These are phyloP conservation scores for Pseudonitzschia multistriata DNA, from an alignment of 108 stramenopile species.

Conservation along the genomic window DNA sequence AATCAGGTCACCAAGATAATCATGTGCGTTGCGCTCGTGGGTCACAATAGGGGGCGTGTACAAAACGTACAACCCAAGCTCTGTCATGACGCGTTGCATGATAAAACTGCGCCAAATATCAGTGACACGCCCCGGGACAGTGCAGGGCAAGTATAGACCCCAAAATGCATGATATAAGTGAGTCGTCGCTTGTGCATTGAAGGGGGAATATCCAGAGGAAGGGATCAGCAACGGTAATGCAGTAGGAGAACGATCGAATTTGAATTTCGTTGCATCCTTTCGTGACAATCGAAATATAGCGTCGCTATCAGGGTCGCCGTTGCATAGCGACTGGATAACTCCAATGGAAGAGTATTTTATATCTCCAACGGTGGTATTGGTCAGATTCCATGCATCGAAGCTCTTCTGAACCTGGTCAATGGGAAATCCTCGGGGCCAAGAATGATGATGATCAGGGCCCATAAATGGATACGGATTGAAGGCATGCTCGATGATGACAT, in stretches of 20 bases:
- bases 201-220: constrained; percentile 33
- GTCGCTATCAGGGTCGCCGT: constrained; percentile 47
- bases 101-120: constrained; percentile 70
- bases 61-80: constrained; percentile 26
- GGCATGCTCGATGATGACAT: no score
- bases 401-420: no score
- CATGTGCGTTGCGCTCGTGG: not conserved
- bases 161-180: constrained; percentile 42
- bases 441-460: no score
- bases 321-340: constrained; percentile 46
- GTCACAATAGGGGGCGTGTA: constrained; percentile 45
- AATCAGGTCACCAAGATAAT: no score
- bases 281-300: constrained; percentile 50
- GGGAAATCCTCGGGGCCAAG: no score
- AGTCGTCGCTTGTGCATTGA: constrained; percentile 66
- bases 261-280: not conserved
- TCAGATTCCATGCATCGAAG: no score
- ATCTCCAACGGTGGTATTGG: not conserved
- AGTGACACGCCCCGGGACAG: constrained; percentile 53
- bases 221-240: constrained; percentile 20
- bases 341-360: not conserved
- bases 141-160: constrained; percentile 50
- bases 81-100: constrained; percentile 40
- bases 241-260: not conserved
- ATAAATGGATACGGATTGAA: no score